A percentile compares a stretch with the other conserved stretches of the same genome.
Evolutionary conservation across 306 rosid species (phyloP).

Genomic region (Trifolium pratense): DNA sequence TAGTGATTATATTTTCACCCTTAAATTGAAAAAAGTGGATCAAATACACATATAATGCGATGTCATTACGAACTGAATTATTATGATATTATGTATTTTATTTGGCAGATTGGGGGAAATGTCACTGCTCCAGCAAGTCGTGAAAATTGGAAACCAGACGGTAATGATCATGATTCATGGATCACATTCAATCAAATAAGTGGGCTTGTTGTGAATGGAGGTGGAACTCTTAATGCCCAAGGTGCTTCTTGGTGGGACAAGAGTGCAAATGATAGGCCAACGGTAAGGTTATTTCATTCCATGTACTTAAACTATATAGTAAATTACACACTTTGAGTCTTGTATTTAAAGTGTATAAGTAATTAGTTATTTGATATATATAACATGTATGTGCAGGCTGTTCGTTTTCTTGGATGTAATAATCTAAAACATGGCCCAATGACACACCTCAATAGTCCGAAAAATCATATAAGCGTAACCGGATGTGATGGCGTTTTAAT

Average conservation of each 20-base stretch:
- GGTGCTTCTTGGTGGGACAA: neutral
- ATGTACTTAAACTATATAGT: neutral
- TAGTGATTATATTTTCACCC: no score
- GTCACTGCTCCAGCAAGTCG: constrained; percentile 41
- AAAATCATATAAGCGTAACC: neutral
- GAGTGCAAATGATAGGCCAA: neutral
- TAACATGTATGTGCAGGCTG: neutral
- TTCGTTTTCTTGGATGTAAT: neutral
- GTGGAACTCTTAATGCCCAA: neutral
- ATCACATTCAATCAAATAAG: neutral
- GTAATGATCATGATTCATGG: neutral
- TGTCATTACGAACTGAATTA: no score
- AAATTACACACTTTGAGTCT: neutral
- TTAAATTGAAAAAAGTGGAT: no score
- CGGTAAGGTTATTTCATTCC: neutral
- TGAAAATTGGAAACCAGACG: constrained; percentile 37
- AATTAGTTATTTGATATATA: no score
- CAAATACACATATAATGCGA: no score
- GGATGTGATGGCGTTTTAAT: neutral
- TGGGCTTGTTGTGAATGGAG: neutral
- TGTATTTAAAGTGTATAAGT: no score
- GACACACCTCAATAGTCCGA: neutral
- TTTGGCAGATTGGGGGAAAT: constrained; percentile 44
- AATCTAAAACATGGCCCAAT: neutral
- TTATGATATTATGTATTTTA: neutral